Evolutionary conservation across 305 asterid genomes (phyloP).

Genomic region (Rubia peregrina): DNA sequence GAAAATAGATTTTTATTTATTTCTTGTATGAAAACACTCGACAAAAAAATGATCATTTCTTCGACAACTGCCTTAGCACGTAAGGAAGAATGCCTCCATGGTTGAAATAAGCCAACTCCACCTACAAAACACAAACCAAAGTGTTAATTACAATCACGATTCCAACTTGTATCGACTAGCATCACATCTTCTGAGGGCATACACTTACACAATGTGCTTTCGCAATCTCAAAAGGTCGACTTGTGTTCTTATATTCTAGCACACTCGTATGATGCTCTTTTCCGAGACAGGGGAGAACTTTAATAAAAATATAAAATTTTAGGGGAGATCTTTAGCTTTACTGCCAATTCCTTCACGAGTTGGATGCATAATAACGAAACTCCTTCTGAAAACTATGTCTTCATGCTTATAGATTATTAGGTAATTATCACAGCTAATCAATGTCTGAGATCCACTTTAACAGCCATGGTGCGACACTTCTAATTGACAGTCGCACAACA

Average conservation of each 20-base stretch:
- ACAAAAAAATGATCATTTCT: conserved; percentile 27
- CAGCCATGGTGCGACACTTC: too few relatives aligned
- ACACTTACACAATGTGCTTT: neutral
- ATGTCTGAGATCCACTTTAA: too few relatives aligned
- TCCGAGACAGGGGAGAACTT: too few relatives aligned
- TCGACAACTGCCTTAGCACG: conserved; percentile 61
- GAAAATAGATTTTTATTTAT: conserved; percentile 22
- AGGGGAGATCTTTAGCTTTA: too few relatives aligned
- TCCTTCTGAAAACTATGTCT: too few relatives aligned
- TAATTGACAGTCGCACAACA: too few relatives aligned
- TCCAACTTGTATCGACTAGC: neutral
- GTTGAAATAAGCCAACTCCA: conserved; percentile 81
- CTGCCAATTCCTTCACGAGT: too few relatives aligned
- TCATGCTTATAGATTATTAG: too few relatives aligned
- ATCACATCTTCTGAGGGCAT: neutral
- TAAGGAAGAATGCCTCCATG: conserved; percentile 82
- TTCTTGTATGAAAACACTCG: conserved; percentile 25
- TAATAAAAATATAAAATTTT: too few relatives aligned
- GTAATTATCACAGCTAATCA: too few relatives aligned
- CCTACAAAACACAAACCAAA: conserved; percentile 29
- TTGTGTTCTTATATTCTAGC: neutral
- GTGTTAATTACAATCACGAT: neutral
- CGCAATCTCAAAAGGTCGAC: neutral
- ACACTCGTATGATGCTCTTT: neutral
- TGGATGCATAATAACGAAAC: too few relatives aligned